phyloP scores from a whole-genome alignment of 108 stramenopile species.

The Pseudonitzschia multiseries region DNA sequence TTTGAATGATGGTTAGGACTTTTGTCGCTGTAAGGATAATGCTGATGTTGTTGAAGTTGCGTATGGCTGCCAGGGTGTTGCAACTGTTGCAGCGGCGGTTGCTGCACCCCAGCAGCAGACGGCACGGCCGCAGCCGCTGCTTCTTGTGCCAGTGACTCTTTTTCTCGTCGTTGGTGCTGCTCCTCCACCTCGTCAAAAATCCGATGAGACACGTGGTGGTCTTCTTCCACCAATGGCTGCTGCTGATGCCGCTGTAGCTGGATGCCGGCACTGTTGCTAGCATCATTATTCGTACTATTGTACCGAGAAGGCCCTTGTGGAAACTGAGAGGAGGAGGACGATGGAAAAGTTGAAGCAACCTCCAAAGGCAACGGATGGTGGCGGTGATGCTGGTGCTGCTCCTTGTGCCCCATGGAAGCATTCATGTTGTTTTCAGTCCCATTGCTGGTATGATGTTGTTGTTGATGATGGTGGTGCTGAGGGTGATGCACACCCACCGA shows the following conservation, averaged over 20 bases:
- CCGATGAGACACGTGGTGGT: not conserved
- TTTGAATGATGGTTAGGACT: too few relatives aligned
- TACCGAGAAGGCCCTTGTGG: not conserved
- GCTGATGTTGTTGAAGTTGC: too few relatives aligned
- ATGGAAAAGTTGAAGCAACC: not conserved
- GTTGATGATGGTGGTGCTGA: slow-evolving; percentile 2
- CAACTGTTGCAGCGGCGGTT: too few relatives aligned
- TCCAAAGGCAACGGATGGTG: not conserved
- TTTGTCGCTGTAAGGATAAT: too few relatives aligned
- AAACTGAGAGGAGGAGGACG: not conserved
- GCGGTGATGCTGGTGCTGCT: not conserved
- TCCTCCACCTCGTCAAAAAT: slow-evolving; percentile 1
- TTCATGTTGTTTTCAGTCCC: too few relatives aligned
- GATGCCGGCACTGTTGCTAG: too few relatives aligned
- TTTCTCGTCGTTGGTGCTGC: not conserved
- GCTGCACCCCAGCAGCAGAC: too few relatives aligned
- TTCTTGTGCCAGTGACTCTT: too few relatives aligned
- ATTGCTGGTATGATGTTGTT: not conserved
- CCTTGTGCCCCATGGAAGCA: not conserved
- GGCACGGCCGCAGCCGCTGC: too few relatives aligned
- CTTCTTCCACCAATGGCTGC: not conserved
- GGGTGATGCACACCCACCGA: not conserved
- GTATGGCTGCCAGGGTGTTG: too few relatives aligned
- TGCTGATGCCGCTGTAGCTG: too few relatives aligned
- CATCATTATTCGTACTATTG: not conserved